Percentiles rank a stretch among this genome's conserved stretches.
These are phyloP conservation scores for Colletotrichum abscissum DNA, from an alignment of 2,329 filamentous ascomycete species.

Conservation along the genomic window DNA sequence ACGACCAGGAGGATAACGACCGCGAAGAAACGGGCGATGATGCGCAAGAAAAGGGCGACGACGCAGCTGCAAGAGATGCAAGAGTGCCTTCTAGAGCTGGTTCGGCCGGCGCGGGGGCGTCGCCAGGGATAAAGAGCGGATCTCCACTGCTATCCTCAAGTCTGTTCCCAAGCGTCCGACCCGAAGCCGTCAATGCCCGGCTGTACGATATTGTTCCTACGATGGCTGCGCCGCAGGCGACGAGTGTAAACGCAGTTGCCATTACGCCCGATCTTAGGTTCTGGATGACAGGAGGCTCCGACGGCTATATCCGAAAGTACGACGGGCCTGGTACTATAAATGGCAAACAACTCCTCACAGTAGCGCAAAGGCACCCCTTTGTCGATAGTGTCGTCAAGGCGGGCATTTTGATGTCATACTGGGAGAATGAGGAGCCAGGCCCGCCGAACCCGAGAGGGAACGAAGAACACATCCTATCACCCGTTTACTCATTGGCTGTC, in stretches of 20 bases:
- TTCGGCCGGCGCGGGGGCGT: conserved; percentile 31
- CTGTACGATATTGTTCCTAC: conserved; percentile 97
- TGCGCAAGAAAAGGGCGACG: conserved; percentile 40
- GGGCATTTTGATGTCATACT: conserved; percentile 93
- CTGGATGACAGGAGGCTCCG: conserved; percentile 92
- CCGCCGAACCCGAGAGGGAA: conserved; percentile 52
- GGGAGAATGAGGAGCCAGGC: conserved; percentile 91
- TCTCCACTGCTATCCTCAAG: conserved; percentile 25
- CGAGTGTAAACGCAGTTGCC: conserved; percentile 92
- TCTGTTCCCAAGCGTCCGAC: conserved; percentile 63
- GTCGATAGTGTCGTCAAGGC: conserved; percentile 98
- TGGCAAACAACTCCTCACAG: conserved; percentile 90
- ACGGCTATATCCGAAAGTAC: conserved; percentile 97
- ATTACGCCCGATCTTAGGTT: conserved; percentile 94
- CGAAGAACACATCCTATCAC: conserved; percentile 78
- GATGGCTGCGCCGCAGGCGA: conserved; percentile 95
- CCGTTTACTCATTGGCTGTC: conserved; percentile 93
- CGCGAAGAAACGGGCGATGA: conserved; percentile 48
- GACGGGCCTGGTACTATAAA: conserved; percentile 96
- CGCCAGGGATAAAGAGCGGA: conserved; percentile 20
- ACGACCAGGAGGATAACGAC: conserved; percentile 50
- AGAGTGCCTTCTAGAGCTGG: conserved; percentile 41
- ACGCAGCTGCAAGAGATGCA: conserved; percentile 54
- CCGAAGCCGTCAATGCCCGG: conserved; percentile 81
- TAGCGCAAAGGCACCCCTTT: conserved; percentile 95